Base-by-base conservation (phyloP, 2,329 filamentous ascomycete species). In the Ilyonectria sp. region DNA sequence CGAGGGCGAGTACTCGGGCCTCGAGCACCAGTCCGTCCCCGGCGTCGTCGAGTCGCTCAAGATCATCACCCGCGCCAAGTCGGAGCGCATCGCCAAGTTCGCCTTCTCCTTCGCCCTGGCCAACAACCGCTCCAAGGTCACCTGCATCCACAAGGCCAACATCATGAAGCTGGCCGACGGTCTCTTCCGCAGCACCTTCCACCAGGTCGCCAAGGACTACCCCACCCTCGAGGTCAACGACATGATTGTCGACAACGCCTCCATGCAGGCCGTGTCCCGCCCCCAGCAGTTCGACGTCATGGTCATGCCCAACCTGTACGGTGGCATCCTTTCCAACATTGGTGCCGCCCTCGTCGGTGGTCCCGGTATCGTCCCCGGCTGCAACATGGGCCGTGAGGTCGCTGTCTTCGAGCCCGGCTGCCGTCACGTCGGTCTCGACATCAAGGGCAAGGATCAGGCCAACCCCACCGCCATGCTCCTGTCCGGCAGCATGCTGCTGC, bases 121-220 rank as follows among this genome's bases (percentile, higher is more conserved):
- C 84, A 99, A 99, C 90, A 95, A 97, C 90, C 91, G 96, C 82
- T 95, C 97, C 89, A 98, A 98, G 93, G 94, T 99, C 65, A 98
- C 96, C 75, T 98, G 95, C 87, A 98, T 99, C 82, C 96, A 99
- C 92, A 99, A 99, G 90, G 96, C 96, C 86, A 99, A 99, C 90
- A 99, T 99, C 87, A 99, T 99, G 96, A 99, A 99, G 90, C 90
- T 99, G 67, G 95, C 95, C 82, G 96, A 99, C 78, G 96, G 96
- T 85, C 93, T 99, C 65, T 99, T 99, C 94, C 93, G 96, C 83
- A 95, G 92, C 86, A 98, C 96, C 76, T 97, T 98, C 89, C 94
- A 97, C 87, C 89, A 91, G 79, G 91, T 96, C 75, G 93, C 94
- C 74, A 93, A 97, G 87, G 94, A 97, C 83, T 99, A 96, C 87